phyloP scores from a whole-genome alignment of 2,329 filamentous ascomycete species.

The Colletotrichum viniferum region DNA sequence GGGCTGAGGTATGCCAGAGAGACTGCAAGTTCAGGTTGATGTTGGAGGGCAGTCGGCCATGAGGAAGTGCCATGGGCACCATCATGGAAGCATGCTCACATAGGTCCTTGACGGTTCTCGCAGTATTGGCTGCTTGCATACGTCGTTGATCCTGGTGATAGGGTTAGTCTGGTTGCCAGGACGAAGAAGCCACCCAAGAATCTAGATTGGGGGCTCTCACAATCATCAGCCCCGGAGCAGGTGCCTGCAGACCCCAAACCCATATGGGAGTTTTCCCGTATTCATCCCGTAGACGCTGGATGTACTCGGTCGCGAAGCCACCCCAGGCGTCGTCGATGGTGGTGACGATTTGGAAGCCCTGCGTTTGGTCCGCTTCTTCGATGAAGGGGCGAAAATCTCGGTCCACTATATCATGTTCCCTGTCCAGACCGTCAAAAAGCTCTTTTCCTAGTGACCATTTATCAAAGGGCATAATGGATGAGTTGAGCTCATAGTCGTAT shows the following conservation, averaged over 20 bases:
- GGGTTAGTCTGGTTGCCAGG: not conserved
- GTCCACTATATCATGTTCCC: conserved; percentile 85
- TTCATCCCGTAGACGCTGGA: conserved; percentile 84
- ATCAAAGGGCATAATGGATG: conserved; percentile 81
- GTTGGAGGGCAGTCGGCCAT: conserved; percentile 58
- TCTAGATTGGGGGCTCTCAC: not conserved
- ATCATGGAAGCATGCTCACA: conserved; percentile 76
- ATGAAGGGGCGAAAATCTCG: conserved; percentile 87
- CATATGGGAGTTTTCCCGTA: conserved; percentile 87
- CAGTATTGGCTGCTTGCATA: conserved; percentile 73
- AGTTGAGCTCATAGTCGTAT: conserved; percentile 85
- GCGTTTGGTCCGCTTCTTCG: conserved; percentile 92
- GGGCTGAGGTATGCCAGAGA: conserved; percentile 79
- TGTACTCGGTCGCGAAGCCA: conserved; percentile 74
- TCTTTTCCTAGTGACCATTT: conserved; percentile 76
- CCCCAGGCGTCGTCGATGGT: conserved; percentile 81
- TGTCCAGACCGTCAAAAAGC: conserved; percentile 74
- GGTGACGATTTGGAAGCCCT: conserved; percentile 81
- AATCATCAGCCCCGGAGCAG: conserved; percentile 31
- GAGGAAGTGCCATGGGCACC: conserved; percentile 73
- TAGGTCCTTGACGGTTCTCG: conserved; percentile 72
- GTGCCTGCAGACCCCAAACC: conserved; percentile 82
- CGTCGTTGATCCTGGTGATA: conserved; percentile 58
- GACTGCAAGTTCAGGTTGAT: conserved; percentile 67
- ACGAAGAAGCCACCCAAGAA: not conserved